Evolutionary conservation across 2,329 filamentous ascomycete genomes (phyloP).

Genomic region (Ascochyta pisi): DNA sequence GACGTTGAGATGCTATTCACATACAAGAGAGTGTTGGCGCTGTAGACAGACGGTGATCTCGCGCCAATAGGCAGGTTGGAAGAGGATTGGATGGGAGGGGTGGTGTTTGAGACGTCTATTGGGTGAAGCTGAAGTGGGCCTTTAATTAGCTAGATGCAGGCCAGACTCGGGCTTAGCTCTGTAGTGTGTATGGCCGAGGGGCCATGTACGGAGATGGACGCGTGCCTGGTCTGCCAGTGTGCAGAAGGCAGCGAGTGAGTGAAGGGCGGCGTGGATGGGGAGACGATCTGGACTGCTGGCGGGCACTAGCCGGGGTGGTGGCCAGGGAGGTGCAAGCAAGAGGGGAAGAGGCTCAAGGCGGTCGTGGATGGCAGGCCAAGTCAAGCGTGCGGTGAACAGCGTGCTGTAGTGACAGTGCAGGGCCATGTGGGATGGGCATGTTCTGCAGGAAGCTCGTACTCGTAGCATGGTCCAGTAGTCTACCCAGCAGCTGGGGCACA

Average conservation of each 20-base stretch:
- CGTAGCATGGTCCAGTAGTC: too few species aligned
- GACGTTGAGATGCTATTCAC: not conserved
- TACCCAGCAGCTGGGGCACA: not conserved
- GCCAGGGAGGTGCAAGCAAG: not conserved
- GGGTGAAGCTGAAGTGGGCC: slow-evolving; percentile 12
- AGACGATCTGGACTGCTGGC: slow-evolving; percentile 2
- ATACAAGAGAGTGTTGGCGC: slow-evolving; percentile 1
- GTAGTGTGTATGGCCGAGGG: not conserved
- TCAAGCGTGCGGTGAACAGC: not conserved
- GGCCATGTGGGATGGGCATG: slow-evolving; percentile 6
- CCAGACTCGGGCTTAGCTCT: slow-evolving; percentile 4
- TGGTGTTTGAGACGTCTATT: slow-evolving; percentile 7
- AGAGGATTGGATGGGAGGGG: slow-evolving; percentile 10
- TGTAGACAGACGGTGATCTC: not conserved
- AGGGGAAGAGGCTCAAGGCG: not conserved
- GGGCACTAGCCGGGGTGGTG: slow-evolving; percentile 4
- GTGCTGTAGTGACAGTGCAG: not conserved
- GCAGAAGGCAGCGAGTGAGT: not conserved
- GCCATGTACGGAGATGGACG: not conserved
- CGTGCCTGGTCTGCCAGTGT: not conserved
- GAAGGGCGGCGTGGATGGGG: not conserved
- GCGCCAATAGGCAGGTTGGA: not conserved
- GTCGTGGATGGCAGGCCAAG: not conserved
- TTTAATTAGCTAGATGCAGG: slow-evolving; percentile 18
- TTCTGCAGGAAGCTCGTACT: not conserved